Percentiles rank a stretch among this genome's conserved stretches.
These are phyloP conservation scores for Eutypa lata DNA, from an alignment of 2,329 filamentous ascomycete genomes.

Conservation along the genomic window DNA sequence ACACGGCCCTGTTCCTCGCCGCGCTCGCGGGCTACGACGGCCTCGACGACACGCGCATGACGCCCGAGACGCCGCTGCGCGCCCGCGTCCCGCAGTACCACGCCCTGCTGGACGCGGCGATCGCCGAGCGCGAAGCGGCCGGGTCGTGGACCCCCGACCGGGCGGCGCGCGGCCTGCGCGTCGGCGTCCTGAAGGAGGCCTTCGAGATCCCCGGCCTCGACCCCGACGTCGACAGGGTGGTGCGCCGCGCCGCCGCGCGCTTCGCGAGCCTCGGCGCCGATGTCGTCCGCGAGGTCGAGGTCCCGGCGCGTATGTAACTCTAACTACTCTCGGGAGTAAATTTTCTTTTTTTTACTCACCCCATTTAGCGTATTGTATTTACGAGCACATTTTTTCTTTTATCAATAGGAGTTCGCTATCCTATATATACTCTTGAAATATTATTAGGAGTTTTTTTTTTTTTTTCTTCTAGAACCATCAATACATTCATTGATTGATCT, in stretches of 20 bases:
- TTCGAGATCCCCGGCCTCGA: constrained; percentile 36
- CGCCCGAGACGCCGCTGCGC: constrained; percentile 34
- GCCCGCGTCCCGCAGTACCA: constrained; percentile 31
- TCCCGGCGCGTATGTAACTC: no score
- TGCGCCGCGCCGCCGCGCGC: constrained; percentile 33
- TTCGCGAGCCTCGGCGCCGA: constrained; percentile 39
- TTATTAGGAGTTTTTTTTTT: no score
- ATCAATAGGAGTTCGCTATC: no score
- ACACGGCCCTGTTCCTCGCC: constrained; percentile 40
- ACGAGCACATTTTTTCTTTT: no score
- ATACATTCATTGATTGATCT: no score
- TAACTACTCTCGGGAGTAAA: no score
- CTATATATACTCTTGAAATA: no score
- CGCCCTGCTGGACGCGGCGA: constrained; percentile 19
- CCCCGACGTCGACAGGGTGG: constrained; percentile 32
- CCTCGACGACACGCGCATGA: constrained; percentile 40
- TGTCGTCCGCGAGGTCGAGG: constrained; percentile 39
- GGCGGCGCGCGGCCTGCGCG: constrained; percentile 36
- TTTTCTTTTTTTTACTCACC: no score
- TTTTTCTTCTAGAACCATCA: no score
- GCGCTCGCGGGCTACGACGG: constrained; percentile 46
- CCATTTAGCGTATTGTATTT: no score
- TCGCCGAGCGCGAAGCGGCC: constrained; percentile 11
- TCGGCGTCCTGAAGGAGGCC: constrained; percentile 43
- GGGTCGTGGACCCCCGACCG: constrained; percentile 20